These are phyloP conservation scores for Leccinum pseudoinsigne DNA, from an alignment of 1,284 basidiomycete species.

Conservation along the genomic window DNA sequence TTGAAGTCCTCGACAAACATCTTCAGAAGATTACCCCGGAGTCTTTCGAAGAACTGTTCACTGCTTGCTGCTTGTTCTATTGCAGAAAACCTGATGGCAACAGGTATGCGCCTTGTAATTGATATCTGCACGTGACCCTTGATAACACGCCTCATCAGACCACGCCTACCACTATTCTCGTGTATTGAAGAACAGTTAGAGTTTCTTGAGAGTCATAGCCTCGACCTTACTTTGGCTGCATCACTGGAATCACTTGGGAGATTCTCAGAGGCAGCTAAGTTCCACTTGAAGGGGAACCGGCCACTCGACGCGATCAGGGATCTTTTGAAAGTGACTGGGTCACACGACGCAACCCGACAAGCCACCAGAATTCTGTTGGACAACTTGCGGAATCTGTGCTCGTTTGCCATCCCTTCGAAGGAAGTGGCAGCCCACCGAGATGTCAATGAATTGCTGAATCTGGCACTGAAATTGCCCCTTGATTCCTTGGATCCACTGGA, in stretches of 20 bases:
- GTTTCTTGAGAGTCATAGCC: slow-evolving; percentile 2
- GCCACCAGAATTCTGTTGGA: slow-evolving; percentile 33
- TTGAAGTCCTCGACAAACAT: slow-evolving; percentile 39
- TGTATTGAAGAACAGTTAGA: slow-evolving; percentile 38
- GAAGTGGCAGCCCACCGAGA: slow-evolving; percentile 10
- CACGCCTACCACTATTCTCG: slow-evolving; percentile 50
- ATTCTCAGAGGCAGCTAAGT: slow-evolving; percentile 52
- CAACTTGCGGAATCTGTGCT: slow-evolving; percentile 25
- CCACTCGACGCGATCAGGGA: slow-evolving; percentile 48
- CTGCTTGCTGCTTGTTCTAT: slow-evolving; percentile 52
- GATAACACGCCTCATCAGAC: slow-evolving; percentile 37
- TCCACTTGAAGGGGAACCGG: slow-evolving; percentile 53
- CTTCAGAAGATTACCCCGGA: slow-evolving; percentile 31
- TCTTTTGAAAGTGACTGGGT: slow-evolving; percentile 39
- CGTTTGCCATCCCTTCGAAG: slow-evolving; percentile 22
- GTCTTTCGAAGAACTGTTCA: slow-evolving; percentile 43
- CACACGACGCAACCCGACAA: slow-evolving; percentile 30
- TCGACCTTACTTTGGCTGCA: slow-evolving; percentile 49
- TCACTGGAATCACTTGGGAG: slow-evolving; percentile 49
- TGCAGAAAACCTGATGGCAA: slow-evolving; percentile 39
- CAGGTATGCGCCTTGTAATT: slow-evolving; percentile 19
- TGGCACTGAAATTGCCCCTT: slow-evolving; percentile 18
- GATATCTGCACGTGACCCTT: not conserved
- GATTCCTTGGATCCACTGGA: slow-evolving; percentile 19
- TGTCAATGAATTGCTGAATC: slow-evolving; percentile 14